These are phyloP conservation scores for Cercospora zeina DNA, from an alignment of 2,329 filamentous ascomycete genomes.

Conservation along the genomic window DNA sequence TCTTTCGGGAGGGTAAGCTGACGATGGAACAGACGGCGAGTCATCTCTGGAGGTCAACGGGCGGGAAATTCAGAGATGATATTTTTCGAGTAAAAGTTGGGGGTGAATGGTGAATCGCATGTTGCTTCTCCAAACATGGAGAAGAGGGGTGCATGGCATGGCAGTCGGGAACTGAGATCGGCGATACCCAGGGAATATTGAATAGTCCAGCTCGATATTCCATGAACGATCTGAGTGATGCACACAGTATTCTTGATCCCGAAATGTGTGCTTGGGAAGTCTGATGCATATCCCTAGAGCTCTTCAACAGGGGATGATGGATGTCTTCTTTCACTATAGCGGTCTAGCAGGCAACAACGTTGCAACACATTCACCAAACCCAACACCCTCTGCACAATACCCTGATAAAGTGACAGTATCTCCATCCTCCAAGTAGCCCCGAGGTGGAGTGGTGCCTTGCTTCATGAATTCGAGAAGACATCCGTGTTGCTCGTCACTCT, in stretches of 20 bases:
- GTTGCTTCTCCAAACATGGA: background rate
- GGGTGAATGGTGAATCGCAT: conserved; percentile 48
- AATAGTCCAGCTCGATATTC: background rate
- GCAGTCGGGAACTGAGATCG: background rate
- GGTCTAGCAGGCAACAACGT: conserved; percentile 38
- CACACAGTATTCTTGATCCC: too few relatives aligned
- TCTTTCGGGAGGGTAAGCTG: too few relatives aligned
- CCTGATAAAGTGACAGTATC: conserved; percentile 45
- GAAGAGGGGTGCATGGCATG: background rate
- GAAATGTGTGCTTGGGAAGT: too few relatives aligned
- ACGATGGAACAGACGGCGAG: conserved; percentile 41
- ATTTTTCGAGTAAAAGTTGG: conserved; percentile 56
- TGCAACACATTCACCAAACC: conserved; percentile 47
- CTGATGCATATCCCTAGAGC: background rate
- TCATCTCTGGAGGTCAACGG: conserved; percentile 54
- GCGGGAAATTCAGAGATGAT: conserved; percentile 52
- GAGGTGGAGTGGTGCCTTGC: conserved; percentile 40
- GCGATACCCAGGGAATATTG: background rate
- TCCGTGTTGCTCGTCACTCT: conserved; percentile 42
- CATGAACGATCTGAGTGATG: too few relatives aligned
- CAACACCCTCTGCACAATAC: conserved; percentile 42
- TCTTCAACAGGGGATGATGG: too few relatives aligned
- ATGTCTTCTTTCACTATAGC: background rate
- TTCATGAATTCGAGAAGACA: conserved; percentile 47
- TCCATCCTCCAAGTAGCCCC: conserved; percentile 45